A percentile compares a stretch with the other conserved stretches of the same genome.
phyloP scores from a whole-genome alignment of 352 stramenopile genomes.

The Phytophthora foliorum region DNA sequence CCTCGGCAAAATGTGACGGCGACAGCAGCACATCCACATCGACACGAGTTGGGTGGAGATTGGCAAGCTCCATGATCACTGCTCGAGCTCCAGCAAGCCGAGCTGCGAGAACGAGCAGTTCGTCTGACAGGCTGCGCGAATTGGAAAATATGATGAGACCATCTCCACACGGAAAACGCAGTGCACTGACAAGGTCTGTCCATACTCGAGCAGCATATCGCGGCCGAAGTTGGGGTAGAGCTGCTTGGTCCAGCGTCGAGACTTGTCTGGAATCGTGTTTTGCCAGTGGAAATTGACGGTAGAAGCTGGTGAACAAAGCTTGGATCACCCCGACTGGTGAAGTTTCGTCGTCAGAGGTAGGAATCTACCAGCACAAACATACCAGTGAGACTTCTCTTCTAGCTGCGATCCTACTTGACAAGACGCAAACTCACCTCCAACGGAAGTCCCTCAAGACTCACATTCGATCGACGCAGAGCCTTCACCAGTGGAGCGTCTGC shows the following conservation, averaged over 20 bases:
- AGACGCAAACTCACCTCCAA: slow-evolving; percentile 27
- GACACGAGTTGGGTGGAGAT: slow-evolving; percentile 47
- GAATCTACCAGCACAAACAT: slow-evolving; percentile 15
- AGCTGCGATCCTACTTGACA: neutral
- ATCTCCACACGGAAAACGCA: slow-evolving; percentile 41
- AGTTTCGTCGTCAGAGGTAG: slow-evolving; percentile 18
- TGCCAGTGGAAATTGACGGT: slow-evolving; percentile 31
- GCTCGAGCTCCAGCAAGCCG: slow-evolving; percentile 46
- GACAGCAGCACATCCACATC: slow-evolving; percentile 58
- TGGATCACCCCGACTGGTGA: slow-evolving; percentile 11
- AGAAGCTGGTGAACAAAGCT: slow-evolving; percentile 31
- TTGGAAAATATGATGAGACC: slow-evolving; percentile 66
- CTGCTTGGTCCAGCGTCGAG: slow-evolving; percentile 20
- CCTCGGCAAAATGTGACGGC: slow-evolving; percentile 60
- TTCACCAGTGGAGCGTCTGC: slow-evolving; percentile 26
- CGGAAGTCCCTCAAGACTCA: slow-evolving; percentile 37
- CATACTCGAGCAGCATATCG: slow-evolving; percentile 39
- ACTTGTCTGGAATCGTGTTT: slow-evolving; percentile 20
- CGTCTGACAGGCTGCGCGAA: slow-evolving; percentile 41
- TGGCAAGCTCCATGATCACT: slow-evolving; percentile 64
- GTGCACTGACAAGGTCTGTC: slow-evolving; percentile 28
- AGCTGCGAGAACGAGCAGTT: slow-evolving; percentile 45
- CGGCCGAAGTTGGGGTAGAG: slow-evolving; percentile 32
- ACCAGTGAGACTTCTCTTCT: slow-evolving; percentile 1
- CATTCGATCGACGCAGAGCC: slow-evolving; percentile 39